Base-by-base conservation (phyloP, 1,139 yeast genomes). In the Meyerozyma sp. region DNA sequence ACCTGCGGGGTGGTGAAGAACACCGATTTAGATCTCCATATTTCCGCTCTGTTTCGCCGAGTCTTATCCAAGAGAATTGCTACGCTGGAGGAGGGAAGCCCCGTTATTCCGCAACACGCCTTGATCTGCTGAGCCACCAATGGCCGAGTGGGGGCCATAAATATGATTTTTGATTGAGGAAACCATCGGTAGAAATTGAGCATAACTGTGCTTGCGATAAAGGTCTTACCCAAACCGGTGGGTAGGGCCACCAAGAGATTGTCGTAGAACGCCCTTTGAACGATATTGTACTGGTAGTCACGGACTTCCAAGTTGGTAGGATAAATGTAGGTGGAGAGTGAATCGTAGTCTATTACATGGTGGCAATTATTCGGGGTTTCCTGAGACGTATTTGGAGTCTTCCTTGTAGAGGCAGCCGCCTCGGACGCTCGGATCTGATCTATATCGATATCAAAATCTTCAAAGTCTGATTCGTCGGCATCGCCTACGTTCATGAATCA, bases 1-100 rank as follows among this genome's bases (percentile, higher is more conserved):
- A 93, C 95, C 57, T 94, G 98, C 0, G 99, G 98, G 0, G 99
- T 94, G 1, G 97, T 82, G 62, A 94, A 94, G 56, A 94, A 88
- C 1, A 94, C 90, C 29, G 90, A 70, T 52, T 84, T 86, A 7
- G 70, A 61, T 30, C 71, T 67, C 97, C 98, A 94, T 13, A 88
- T 81, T 27, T 77, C 81, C 4, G 74, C 79, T 46, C 98, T 70
- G 51, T 82, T 81, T 45, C 75, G 73, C 41, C 81, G 73, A 1
- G 81, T 66, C 53, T 82, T 81, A 51, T 94, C 97, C 40, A 93
- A 66, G 45, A 94, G 66, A 41, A 90, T 87, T 1, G 96, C 95
- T 2, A 93, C 86, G 43, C 84, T 84, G 16, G 74, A 65, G 40
- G 82, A 69, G 0, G 95, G 84, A 21, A 91, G 79, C 1, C 97